Conservation (phyloP, 2,329 filamentous ascomycete species). For the Pseudonectria buxi region DNA sequence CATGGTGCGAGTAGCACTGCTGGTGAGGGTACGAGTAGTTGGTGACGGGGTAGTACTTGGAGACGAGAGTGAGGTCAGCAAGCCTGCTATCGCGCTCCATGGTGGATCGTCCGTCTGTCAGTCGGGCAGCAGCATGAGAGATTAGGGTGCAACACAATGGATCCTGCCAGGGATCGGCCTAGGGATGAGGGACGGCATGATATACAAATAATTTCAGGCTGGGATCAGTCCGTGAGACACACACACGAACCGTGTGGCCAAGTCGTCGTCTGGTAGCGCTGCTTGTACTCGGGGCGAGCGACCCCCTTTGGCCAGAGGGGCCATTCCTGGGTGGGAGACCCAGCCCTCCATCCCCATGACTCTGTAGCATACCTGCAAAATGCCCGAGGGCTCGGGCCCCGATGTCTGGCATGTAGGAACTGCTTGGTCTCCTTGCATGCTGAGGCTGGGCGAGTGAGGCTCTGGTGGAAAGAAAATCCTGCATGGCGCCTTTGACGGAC, state of each 20-base stretch:
- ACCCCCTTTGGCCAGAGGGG: slow-evolving; percentile 21
- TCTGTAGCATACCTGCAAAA: slow-evolving; percentile 9
- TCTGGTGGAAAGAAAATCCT: slow-evolving; percentile 2
- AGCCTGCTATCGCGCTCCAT: slow-evolving; percentile 33
- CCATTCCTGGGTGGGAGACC: slow-evolving; percentile 22
- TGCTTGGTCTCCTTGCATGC: slow-evolving; percentile 6
- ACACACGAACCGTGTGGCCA: slow-evolving; percentile 21
- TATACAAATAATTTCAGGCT: slow-evolving; percentile 21
- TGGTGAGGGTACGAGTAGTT: slow-evolving; percentile 35
- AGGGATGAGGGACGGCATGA: slow-evolving; percentile 22
- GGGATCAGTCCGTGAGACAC: slow-evolving; percentile 19
- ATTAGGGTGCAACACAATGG: slow-evolving; percentile 18
- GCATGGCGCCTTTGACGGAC: background rate
- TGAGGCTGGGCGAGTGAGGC: slow-evolving; percentile 3
- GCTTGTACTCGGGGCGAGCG: too few relatives aligned
- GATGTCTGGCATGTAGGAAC: slow-evolving; percentile 17
- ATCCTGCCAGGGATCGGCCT: slow-evolving; percentile 10
- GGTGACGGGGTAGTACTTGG: slow-evolving; percentile 33
- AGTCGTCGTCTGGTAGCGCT: slow-evolving; percentile 14
- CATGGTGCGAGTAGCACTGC: slow-evolving; percentile 14
- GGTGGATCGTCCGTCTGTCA: slow-evolving; percentile 12
- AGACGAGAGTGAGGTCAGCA: slow-evolving; percentile 32
- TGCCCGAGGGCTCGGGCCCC: slow-evolving; percentile 12
- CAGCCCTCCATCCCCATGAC: slow-evolving; percentile 18
- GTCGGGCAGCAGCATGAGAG: slow-evolving; percentile 8